A percentile compares a stretch with the other conserved stretches of the same genome.
phyloP scores from a whole-genome alignment of 768 basidiomycete species.

The Pholiota microspora region DNA sequence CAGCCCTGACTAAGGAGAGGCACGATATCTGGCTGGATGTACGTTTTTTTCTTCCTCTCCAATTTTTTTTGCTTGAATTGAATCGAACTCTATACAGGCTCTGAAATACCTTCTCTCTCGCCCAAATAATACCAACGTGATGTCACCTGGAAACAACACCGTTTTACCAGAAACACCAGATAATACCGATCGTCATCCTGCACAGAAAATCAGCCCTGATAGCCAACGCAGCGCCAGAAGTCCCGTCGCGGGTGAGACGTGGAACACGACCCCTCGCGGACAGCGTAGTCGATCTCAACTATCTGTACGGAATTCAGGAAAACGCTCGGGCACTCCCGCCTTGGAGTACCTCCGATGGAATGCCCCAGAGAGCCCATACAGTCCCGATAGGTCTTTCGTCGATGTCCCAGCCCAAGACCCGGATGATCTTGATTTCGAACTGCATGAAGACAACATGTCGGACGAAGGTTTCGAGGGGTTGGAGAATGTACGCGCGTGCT shows the following conservation, averaged over 20 bases:
- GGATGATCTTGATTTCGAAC: slow-evolving; percentile 78
- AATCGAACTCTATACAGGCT: slow-evolving; percentile 50
- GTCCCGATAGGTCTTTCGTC: slow-evolving; percentile 69
- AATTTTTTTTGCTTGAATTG: slow-evolving; percentile 11
- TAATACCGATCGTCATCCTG: slow-evolving; percentile 49
- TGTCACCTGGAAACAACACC: slow-evolving; percentile 36
- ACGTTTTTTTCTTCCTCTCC: slow-evolving; percentile 29
- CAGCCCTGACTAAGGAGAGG: slow-evolving; percentile 91
- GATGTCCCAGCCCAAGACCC: slow-evolving; percentile 48
- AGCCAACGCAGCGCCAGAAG: slow-evolving; percentile 74
- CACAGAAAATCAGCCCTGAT: slow-evolving; percentile 55
- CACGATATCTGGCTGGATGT: slow-evolving; percentile 98
- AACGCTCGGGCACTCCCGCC: slow-evolving; percentile 89
- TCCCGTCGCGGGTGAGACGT: slow-evolving; percentile 54
- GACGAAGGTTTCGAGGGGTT: slow-evolving; percentile 88
- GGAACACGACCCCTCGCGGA: slow-evolving; percentile 76
- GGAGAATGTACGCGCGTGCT: slow-evolving; percentile 93
- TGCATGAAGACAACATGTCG: slow-evolving; percentile 69
- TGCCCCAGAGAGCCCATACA: slow-evolving; percentile 72
- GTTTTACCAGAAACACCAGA: slow-evolving; percentile 46
- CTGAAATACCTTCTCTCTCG: slow-evolving; percentile 87
- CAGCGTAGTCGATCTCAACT: slow-evolving; percentile 78
- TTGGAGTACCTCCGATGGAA: slow-evolving; percentile 87
- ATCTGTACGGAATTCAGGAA: slow-evolving; percentile 72
- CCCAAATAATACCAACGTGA: slow-evolving; percentile 43